Evolutionary conservation across 176 grass and related monocot species (phyloP), one percentile per base, ranked within the genome.

Genomic region (Ensete ventricosum): DNA sequence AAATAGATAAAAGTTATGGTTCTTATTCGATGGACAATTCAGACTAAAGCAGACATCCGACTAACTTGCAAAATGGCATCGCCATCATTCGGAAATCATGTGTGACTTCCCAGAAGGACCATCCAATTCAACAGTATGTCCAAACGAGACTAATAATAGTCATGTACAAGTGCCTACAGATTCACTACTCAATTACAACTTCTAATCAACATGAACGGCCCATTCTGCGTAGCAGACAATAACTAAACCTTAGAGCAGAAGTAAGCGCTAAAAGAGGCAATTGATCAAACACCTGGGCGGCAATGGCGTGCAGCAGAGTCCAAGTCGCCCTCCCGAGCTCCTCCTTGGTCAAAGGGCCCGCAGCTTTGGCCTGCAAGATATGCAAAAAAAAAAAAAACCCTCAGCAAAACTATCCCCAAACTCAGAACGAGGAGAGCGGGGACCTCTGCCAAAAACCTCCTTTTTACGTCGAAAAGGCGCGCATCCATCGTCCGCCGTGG

Each of bases 261-360:
- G 48, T 13, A 76, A 59, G 52, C 3, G 77, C 24, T 79, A 71
- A 82, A 29, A 82, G 68, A 86, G 85, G 26, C 69, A 79, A 78
- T 78, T 77, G 68, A 89, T 68, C 76, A 58, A 84, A 82, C 86
- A 99, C 95, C 88, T 94, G 91, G 57, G 88, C 86, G 49, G 88
- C 91, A 69, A 94, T 83, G 73, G 66, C 84, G 77, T 99, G 95
- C 14, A 99, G 95, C 76, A 99, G 73, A 78, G 92, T 99, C 95
- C 95, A 99, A 14, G 95, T 91, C 57, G 84, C 84, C 62, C 91
- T 82, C 23, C 95, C 95, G 26, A 99, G 73, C 73, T 94, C 95
- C 82, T 88, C 88, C 79, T 89, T 99, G 14, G 88, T 99, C 82
- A 99, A 78, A 9, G 88, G 88, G 72, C 57, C 75, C 50, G 74